Percentiles rank a stretch among this genome's conserved stretches.
These are phyloP conservation scores for Alternaria sp. DNA, from an alignment of 2,329 filamentous ascomycete genomes.

Conservation along the genomic window DNA sequence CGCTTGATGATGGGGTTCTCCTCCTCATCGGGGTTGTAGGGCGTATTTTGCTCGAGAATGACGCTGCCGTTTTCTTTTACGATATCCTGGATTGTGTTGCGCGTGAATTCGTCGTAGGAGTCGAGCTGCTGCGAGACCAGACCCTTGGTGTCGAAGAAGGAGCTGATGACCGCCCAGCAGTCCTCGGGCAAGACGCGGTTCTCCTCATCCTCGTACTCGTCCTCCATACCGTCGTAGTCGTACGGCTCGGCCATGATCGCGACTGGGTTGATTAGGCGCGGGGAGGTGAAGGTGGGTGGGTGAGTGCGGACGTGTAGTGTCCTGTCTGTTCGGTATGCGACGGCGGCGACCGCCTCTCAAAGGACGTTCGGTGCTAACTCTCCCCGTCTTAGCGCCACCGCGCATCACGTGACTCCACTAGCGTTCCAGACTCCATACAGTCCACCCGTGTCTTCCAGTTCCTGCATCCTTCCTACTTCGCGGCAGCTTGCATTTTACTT, in stretches of 20 bases:
- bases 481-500: not conserved
- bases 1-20: slow-evolving; percentile 79
- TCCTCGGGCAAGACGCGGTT: slow-evolving; percentile 87
- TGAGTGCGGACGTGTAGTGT: slow-evolving; percentile 20
- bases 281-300: slow-evolving; percentile 4
- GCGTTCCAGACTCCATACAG: not conserved
- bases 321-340: slow-evolving; percentile 27
- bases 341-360: slow-evolving; percentile 33
- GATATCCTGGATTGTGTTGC: slow-evolving; percentile 91
- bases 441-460: not conserved
- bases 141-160: slow-evolving; percentile 96
- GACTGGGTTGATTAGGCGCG: slow-evolving; percentile 8
- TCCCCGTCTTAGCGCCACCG: not conserved
- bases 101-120: slow-evolving; percentile 97
- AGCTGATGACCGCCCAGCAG: slow-evolving; percentile 96
- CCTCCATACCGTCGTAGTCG: slow-evolving; percentile 45
- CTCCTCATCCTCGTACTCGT: slow-evolving; percentile 65
- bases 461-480: not conserved
- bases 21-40: slow-evolving; percentile 72
- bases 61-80: slow-evolving; percentile 90
- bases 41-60: slow-evolving; percentile 91
- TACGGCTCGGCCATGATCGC: slow-evolving; percentile 56
- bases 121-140: slow-evolving; percentile 97
- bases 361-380: slow-evolving; percentile 15
- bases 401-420: not conserved